Evolutionary conservation across 768 basidiomycete genomes (phyloP).

Genomic region (Rhodotorula graminis): DNA sequence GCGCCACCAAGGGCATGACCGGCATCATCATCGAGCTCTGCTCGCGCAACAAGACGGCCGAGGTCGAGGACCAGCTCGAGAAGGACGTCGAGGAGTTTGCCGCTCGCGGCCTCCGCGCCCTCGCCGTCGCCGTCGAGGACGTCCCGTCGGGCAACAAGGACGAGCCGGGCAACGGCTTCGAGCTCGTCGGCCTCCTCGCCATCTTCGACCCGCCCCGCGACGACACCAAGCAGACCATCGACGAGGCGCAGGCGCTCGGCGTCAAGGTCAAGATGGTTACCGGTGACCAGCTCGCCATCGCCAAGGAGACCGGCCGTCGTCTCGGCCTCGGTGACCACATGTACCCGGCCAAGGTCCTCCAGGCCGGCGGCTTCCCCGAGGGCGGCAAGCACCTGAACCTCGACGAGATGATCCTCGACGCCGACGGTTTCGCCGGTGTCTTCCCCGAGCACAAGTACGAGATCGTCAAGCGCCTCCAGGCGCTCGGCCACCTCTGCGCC

Average conservation of each 20-base stretch:
- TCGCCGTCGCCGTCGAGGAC: conserved; percentile 93
- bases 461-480: conserved; percentile 97
- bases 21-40: conserved; percentile 94
- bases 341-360: conserved; percentile 98
- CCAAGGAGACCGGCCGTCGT: conserved; percentile 97
- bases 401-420: conserved; percentile 99
- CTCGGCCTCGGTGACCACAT: conserved; percentile 98
- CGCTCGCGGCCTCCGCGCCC: conserved; percentile 89
- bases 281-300: conserved; percentile 99
- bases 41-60: conserved; percentile 93
- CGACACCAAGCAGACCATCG: conserved; percentile 98
- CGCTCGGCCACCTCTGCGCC: conserved; percentile 88
- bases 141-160: conserved; percentile 75
- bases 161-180: conserved; percentile 91
- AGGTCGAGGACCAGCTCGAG: conserved; percentile 84
- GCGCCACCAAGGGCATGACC: conserved; percentile 99
- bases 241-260: conserved; percentile 90
- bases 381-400: conserved; percentile 75
- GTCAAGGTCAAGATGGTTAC: conserved; percentile 99
- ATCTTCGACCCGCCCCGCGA: conserved; percentile 98
- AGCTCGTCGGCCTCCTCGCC: conserved; percentile 90
- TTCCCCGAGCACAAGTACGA: conserved; percentile 99
- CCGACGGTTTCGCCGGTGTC: conserved; percentile 97
- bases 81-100: conserved; percentile 95
- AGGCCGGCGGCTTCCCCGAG: conserved; percentile 75